These are phyloP conservation scores for Rhizopus sp. DNA, from an alignment of 371 early-diverging fungal species.

Conservation along the genomic window DNA sequence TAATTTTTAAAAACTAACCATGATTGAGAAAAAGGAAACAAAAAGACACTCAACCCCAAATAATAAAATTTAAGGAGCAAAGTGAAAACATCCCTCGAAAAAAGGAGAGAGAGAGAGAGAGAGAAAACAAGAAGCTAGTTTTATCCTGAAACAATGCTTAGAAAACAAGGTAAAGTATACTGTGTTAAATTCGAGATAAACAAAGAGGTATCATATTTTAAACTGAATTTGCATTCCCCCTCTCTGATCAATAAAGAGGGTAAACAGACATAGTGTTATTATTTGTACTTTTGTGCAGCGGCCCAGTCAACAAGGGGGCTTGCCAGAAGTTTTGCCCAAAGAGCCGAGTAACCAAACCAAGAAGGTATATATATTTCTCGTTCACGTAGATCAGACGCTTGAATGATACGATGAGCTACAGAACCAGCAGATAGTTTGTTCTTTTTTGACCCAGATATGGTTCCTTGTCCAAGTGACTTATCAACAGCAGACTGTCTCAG, in stretches of 20 bases:
- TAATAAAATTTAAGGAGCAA: too few species aligned
- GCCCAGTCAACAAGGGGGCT: slow-evolving; percentile 66
- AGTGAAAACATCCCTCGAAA: too few species aligned
- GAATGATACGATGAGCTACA: slow-evolving; percentile 65
- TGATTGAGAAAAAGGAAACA: too few species aligned
- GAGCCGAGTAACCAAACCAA: slow-evolving; percentile 54
- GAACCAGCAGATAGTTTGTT: slow-evolving; percentile 60
- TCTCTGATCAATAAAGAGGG: too few species aligned
- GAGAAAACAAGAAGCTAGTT: not conserved
- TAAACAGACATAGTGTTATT: not conserved
- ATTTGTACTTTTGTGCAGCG: slow-evolving; percentile 51
- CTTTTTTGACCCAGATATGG: slow-evolving; percentile 57
- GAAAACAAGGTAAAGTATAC: too few species aligned
- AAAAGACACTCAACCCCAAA: too few species aligned
- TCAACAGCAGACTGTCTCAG: slow-evolving; percentile 76
- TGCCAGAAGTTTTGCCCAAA: slow-evolving; percentile 57
- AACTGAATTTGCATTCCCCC: too few species aligned
- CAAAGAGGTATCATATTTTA: too few species aligned
- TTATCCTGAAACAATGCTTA: too few species aligned
- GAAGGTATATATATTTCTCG: slow-evolving; percentile 67
- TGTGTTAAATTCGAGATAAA: too few species aligned
- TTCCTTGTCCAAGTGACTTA: slow-evolving; percentile 12
- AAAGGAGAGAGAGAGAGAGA: not conserved
- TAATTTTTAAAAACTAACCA: too few species aligned
- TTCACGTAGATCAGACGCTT: slow-evolving; percentile 62